A percentile compares a stretch with the other conserved stretches of the same genome.
These are phyloP conservation scores for Yarrowia yakushimensis DNA, from an alignment of 805 yeast species.

Conservation along the genomic window DNA sequence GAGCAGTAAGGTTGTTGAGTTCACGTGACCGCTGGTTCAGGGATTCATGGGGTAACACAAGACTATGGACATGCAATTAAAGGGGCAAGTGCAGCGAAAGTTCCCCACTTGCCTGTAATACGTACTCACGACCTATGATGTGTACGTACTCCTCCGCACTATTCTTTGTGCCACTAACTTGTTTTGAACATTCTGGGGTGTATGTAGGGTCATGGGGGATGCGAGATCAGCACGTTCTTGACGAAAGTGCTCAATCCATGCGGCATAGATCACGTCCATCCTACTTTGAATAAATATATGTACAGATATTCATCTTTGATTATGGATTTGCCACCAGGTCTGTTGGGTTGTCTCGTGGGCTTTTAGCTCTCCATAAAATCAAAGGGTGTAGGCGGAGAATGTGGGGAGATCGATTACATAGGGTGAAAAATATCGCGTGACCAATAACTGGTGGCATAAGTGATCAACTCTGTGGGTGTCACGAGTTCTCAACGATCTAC, in stretches of 20 bases:
- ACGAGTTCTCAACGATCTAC: background rate
- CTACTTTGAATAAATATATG: too few relatives aligned
- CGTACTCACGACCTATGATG: background rate
- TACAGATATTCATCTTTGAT: background rate
- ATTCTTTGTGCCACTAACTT: background rate
- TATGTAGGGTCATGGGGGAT: background rate
- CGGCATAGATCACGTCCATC: too few relatives aligned
- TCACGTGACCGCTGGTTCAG: constrained; percentile 1
- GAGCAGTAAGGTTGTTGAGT: constrained; percentile 6
- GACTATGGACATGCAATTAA: background rate
- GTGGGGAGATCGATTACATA: background rate
- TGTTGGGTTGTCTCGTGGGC: constrained; percentile 6
- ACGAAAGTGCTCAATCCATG: too few relatives aligned
- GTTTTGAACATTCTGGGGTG: background rate
- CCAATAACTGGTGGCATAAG: background rate
- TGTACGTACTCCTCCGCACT: background rate
- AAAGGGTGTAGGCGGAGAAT: background rate
- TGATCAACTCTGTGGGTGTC: background rate
- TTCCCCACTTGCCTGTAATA: background rate
- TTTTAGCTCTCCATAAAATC: constrained; percentile 3
- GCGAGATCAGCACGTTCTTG: too few relatives aligned
- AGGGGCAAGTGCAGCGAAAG: background rate
- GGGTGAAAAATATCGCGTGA: background rate
- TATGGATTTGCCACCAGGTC: background rate
- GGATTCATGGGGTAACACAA: constrained; percentile 5